phyloP scores from a whole-genome alignment of 352 stramenopile genomes.

The Phytophthora multivora region DNA sequence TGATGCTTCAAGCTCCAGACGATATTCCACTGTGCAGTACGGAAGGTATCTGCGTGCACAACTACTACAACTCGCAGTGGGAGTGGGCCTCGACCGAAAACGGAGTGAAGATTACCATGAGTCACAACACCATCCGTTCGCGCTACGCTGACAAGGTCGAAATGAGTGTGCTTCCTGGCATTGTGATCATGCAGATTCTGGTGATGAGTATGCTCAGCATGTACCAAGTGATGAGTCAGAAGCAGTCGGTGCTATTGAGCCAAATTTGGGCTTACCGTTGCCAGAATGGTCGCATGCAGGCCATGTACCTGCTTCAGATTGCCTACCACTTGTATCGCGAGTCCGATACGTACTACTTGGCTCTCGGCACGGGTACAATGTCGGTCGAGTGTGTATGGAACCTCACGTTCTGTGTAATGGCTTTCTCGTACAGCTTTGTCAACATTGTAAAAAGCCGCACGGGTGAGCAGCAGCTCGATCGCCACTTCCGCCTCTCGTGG shows the following conservation, averaged over 20 bases:
- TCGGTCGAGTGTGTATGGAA: slow-evolving; percentile 44
- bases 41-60: slow-evolving; percentile 34
- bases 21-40: slow-evolving; percentile 40
- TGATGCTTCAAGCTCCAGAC: slow-evolving; percentile 38
- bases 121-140: slow-evolving; percentile 30
- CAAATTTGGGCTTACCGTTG: slow-evolving; percentile 48
- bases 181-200: slow-evolving; percentile 42
- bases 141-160: slow-evolving; percentile 38
- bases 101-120: slow-evolving; percentile 18
- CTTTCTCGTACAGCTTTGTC: slow-evolving; percentile 42
- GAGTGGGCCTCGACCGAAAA: slow-evolving; percentile 28
- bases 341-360: slow-evolving; percentile 39
- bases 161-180: slow-evolving; percentile 35
- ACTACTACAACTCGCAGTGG: slow-evolving; percentile 43
- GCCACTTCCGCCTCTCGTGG: slow-evolving; percentile 40
- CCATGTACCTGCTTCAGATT: slow-evolving; percentile 42
- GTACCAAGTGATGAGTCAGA: slow-evolving; percentile 43
- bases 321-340: slow-evolving; percentile 40
- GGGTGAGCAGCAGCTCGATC: slow-evolving; percentile 38
- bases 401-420: slow-evolving; percentile 45
- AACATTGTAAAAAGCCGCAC: slow-evolving; percentile 39
- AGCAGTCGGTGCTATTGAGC: slow-evolving; percentile 37
- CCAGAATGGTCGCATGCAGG: slow-evolving; percentile 42
- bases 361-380: slow-evolving; percentile 41
- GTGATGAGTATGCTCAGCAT: slow-evolving; percentile 39